Evolutionary conservation across 2,329 filamentous ascomycete genomes (phyloP).

Genomic region (Aspergillus sergii): DNA sequence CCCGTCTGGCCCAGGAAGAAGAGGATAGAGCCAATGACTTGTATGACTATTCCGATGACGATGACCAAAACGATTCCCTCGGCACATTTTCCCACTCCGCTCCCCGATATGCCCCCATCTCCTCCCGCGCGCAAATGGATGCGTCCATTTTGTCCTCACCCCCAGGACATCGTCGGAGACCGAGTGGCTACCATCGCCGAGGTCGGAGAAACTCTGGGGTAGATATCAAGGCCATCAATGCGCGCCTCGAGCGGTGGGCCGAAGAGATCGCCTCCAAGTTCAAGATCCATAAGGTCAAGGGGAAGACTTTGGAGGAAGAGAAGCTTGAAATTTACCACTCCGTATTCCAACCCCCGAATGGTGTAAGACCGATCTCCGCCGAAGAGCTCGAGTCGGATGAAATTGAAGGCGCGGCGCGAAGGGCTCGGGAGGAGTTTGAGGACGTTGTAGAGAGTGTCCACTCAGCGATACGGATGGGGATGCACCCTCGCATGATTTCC

Average conservation of each 20-base stretch:
- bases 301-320: constrained; percentile 75
- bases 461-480: constrained; percentile 82
- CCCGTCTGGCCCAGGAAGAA: constrained; percentile 80
- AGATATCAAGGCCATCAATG: constrained; percentile 97
- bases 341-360: constrained; percentile 91
- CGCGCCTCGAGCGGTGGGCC: constrained; percentile 90
- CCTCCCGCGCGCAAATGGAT: constrained; percentile 54
- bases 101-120: constrained; percentile 65
- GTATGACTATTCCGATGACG: constrained; percentile 72
- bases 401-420: constrained; percentile 60
- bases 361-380: constrained; percentile 75
- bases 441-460: constrained; percentile 87
- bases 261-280: constrained; percentile 98
- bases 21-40: constrained; percentile 50
- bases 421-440: constrained; percentile 82
- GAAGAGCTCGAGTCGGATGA: constrained; percentile 67
- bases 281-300: constrained; percentile 79
- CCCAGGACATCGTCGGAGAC: constrained; percentile 49
- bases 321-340: constrained; percentile 94
- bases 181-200: constrained; percentile 53
- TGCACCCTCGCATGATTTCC: constrained; percentile 93
- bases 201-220: constrained; percentile 79
- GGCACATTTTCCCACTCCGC: constrained; percentile 58
- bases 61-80: constrained; percentile 59
- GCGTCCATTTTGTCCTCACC: constrained; percentile 40